Percentiles rank a stretch among this genome's conserved stretches.
phyloP scores from a whole-genome alignment of 129 eudicot species.

The Flaveria sonorensis region DNA sequence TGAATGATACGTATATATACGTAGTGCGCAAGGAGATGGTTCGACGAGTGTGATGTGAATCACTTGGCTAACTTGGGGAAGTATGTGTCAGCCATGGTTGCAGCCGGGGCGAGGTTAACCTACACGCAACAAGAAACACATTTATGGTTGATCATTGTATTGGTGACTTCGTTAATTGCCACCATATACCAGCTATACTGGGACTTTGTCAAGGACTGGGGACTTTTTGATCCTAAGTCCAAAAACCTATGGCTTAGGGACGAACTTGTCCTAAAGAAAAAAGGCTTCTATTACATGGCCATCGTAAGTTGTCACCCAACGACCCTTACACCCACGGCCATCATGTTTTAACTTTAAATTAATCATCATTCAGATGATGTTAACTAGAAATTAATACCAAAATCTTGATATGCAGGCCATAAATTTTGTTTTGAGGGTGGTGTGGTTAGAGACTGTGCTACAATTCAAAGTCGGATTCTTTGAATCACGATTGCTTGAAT shows the following conservation, averaged over 20 bases:
- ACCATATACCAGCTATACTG: constrained; percentile 90
- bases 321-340: no score
- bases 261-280: constrained; percentile 73
- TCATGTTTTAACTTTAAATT: no score
- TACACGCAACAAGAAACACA: constrained; percentile 63
- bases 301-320: constrained; percentile 55
- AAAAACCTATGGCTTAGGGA: constrained; percentile 84
- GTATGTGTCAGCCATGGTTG: constrained; percentile 97
- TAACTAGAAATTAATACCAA: constrained; percentile 2
- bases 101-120: constrained; percentile 93
- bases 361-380: background rate
- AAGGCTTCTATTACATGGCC: constrained; percentile 72
- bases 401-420: constrained; percentile 44
- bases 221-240: constrained; percentile 66
- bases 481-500: constrained; percentile 74
- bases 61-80: constrained; percentile 90
- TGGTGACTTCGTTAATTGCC: constrained; percentile 81
- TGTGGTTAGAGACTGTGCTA: constrained; percentile 92
- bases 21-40: constrained; percentile 98
- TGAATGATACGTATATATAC: background rate
- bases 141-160: constrained; percentile 58
- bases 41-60: constrained; percentile 70
- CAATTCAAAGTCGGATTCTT: constrained; percentile 62
- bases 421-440: constrained; percentile 76
- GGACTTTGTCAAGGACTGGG: constrained; percentile 99